phyloP scores from a whole-genome alignment of 371 early-diverging fungal species.

The Sporodiniella umbellata region DNA sequence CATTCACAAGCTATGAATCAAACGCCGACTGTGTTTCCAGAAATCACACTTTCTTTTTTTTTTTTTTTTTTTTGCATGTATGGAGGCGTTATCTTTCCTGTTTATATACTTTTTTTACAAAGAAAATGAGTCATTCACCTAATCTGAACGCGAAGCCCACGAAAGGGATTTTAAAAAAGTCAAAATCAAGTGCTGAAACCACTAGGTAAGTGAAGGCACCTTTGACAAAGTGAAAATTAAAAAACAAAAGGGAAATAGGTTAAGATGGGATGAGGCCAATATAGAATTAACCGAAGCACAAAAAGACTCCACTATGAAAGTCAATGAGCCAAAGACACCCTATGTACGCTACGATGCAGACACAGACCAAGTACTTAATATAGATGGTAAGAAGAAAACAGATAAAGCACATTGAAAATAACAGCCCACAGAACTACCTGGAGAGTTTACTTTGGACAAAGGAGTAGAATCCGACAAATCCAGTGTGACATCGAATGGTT shows the following conservation, averaged over 20 bases:
- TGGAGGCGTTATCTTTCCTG: neutral
- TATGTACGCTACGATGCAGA: slow-evolving; percentile 84
- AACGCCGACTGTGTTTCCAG: too few relatives aligned
- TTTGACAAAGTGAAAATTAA: neutral
- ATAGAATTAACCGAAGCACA: slow-evolving; percentile 85
- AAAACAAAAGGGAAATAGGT: slow-evolving; percentile 22
- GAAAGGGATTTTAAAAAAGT: slow-evolving; percentile 53
- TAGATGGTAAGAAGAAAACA: slow-evolving; percentile 31
- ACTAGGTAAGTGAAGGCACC: slow-evolving; percentile 12
- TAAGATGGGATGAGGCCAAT: slow-evolving; percentile 96
- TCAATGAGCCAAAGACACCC: slow-evolving; percentile 96
- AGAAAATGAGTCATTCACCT: slow-evolving; percentile 30
- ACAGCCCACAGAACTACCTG: slow-evolving; percentile 38
- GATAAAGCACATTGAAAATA: neutral
- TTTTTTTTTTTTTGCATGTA: neutral
- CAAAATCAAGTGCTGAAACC: slow-evolving; percentile 6
- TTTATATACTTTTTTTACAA: slow-evolving; percentile 3
- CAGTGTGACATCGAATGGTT: slow-evolving; percentile 27
- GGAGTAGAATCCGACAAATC: slow-evolving; percentile 45
- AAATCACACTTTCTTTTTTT: neutral
- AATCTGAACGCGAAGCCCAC: slow-evolving; percentile 40
- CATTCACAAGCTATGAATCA: too few relatives aligned
- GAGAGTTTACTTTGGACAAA: slow-evolving; percentile 45
- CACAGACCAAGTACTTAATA: slow-evolving; percentile 70
- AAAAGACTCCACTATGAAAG: slow-evolving; percentile 93